A percentile compares a stretch with the other conserved stretches of the same genome.
Evolutionary conservation across 192 early-diverging fungal species (phyloP).

Genomic region (Gaertneriomyces semiglobifer): DNA sequence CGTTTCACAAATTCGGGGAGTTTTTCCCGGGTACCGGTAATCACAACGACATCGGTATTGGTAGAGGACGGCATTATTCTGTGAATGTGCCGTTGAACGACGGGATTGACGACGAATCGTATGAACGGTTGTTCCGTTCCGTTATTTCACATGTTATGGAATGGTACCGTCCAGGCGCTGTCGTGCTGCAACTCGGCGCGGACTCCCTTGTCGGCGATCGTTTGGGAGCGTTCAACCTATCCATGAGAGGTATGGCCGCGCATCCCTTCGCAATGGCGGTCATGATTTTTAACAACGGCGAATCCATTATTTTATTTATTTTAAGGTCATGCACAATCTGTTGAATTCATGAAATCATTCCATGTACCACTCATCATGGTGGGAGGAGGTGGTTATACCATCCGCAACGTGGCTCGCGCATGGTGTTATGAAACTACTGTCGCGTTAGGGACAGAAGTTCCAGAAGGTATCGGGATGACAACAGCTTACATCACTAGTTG

Average conservation of each 20-base stretch:
- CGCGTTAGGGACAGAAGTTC: conserved; percentile 68
- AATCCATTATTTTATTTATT: too few relatives aligned
- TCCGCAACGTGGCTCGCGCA: conserved; percentile 84
- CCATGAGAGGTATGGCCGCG: conserved; percentile 63
- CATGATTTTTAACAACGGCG: neutral
- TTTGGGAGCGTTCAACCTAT: conserved; percentile 92
- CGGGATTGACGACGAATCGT: conserved; percentile 85
- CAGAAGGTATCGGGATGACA: conserved; percentile 43
- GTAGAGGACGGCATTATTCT: conserved; percentile 87
- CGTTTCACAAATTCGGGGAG: conserved; percentile 93
- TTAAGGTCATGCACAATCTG: conserved; percentile 85
- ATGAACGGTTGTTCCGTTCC: conserved; percentile 35
- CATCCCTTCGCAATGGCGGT: neutral
- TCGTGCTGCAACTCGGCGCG: conserved; percentile 95
- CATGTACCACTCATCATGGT: conserved; percentile 88
- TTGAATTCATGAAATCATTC: conserved; percentile 89
- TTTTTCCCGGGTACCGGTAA: conserved; percentile 99
- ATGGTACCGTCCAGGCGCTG: conserved; percentile 87
- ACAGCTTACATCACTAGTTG: neutral
- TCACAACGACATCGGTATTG: conserved; percentile 86
- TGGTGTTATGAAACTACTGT: conserved; percentile 93
- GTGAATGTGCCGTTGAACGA: conserved; percentile 91
- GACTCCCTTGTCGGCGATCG: conserved; percentile 94
- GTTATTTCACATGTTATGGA: conserved; percentile 89
- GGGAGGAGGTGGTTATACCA: conserved; percentile 94